Base-by-base conservation (phyloP, 208 protist genomes). In the Crithidia fasciculata region DNA sequence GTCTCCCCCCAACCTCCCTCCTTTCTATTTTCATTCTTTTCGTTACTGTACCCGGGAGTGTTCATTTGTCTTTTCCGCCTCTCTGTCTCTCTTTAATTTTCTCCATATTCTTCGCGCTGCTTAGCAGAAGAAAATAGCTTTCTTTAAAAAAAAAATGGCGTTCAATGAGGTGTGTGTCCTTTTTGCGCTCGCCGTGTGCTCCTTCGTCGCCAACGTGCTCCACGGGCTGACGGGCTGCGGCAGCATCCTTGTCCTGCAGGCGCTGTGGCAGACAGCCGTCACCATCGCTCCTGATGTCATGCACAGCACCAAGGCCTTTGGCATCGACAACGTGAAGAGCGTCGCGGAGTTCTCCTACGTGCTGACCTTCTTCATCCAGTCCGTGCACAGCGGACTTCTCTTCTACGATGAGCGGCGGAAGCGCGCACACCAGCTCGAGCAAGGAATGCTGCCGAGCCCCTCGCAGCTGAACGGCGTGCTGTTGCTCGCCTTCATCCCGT, bases 141-240 rank as follows among this genome's bases (percentile, higher is more conserved):
- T 28, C 28, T 28, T 28, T 28, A 28, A 28, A 28, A 28, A 28
- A 28, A 28, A 28, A 19, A 72, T 72, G 67, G 19, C 43, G 3
- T 56, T 45, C 43, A 60, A 72, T n/a, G 65, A 63, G 36, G 50
- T 76, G 50, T 18, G 68, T 36, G 76, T 80, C 2, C 66, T 80
- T 3, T 2, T 81, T 13, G 69, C 58, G 28, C 16, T 84, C 15
- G 69, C 70, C 5, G 45, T 75, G 40, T 75, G 74, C 67, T 78
- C 75, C 67, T 83, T 79, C 36, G 16, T 78, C 8, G 66, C 82
- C 28, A 86, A 80, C 52, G 78, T 83, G 47, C 44, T 83, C 0
- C 82, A 86, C 37, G 82, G 82, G 15, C 61, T 83, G n/a, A 74
- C 78, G 3, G 79, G 78, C n/a, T 83, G 81, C 44, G 82, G 82